Conservation (phyloP, 2,329 filamentous ascomycete species). For the Alternaria viburni region DNA sequence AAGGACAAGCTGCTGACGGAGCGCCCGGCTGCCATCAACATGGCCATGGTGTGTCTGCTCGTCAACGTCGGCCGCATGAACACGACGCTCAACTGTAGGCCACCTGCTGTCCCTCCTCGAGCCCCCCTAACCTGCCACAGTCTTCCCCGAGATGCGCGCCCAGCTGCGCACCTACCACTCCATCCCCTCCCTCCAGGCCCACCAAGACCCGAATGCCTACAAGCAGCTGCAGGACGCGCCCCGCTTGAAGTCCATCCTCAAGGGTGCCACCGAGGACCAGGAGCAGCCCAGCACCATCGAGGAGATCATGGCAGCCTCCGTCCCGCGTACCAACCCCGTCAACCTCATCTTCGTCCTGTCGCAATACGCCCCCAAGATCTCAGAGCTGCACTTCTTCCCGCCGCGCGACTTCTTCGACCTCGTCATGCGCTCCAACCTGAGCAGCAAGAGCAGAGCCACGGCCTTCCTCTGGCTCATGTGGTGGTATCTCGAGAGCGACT, state of each 20-base stretch:
- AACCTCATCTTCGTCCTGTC: slow-evolving; percentile 96
- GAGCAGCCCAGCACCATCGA: slow-evolving; percentile 84
- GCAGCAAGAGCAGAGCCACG: slow-evolving; percentile 79
- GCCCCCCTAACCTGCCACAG: slow-evolving; percentile 54
- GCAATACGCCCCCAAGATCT: slow-evolving; percentile 86
- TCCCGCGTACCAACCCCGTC: slow-evolving; percentile 92
- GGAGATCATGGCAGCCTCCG: slow-evolving; percentile 71
- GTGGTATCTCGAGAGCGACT: slow-evolving; percentile 98
- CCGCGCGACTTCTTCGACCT: slow-evolving; percentile 93
- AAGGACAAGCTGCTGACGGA: slow-evolving; percentile 96
- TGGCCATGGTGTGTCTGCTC: slow-evolving; percentile 98
- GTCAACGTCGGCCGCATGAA: slow-evolving; percentile 99
- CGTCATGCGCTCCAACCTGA: slow-evolving; percentile 86
- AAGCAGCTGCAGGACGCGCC: slow-evolving; percentile 98
- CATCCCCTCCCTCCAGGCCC: slow-evolving; percentile 93
- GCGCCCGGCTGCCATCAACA: slow-evolving; percentile 88
- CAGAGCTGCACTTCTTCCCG: slow-evolving; percentile 87
- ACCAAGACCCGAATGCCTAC: slow-evolving; percentile 93
- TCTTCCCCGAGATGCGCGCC: slow-evolving; percentile 99
- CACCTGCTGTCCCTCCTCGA: neutral
- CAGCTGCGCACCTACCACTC: slow-evolving; percentile 97
- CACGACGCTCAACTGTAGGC: slow-evolving; percentile 92
- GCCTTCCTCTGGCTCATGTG: slow-evolving; percentile 99
- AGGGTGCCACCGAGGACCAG: slow-evolving; percentile 91
- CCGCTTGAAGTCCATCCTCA: slow-evolving; percentile 93